phyloP scores from a whole-genome alignment of 1,284 basidiomycete genomes.

The Pseudozyma tsukubaensis region DNA sequence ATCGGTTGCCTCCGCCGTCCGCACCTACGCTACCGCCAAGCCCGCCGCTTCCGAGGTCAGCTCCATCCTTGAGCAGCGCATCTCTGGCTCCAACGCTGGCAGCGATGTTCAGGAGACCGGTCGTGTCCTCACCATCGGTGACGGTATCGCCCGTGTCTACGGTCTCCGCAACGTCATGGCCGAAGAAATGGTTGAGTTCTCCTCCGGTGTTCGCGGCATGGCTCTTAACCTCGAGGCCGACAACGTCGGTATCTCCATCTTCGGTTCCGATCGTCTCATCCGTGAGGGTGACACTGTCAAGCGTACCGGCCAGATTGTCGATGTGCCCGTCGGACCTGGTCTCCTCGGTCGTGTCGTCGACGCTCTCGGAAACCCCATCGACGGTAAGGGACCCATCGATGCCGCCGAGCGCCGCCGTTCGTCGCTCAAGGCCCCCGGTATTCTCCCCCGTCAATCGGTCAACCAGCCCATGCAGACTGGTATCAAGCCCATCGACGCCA shows the following conservation, averaged over 20 bases:
- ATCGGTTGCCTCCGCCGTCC: slow-evolving; percentile 64
- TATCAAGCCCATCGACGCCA: slow-evolving; percentile 99
- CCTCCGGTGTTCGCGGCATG: slow-evolving; percentile 90
- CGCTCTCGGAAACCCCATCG: slow-evolving; percentile 98
- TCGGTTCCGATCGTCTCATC: slow-evolving; percentile 99
- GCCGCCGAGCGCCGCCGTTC: slow-evolving; percentile 92
- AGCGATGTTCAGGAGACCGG: slow-evolving; percentile 98
- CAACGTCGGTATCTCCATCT: slow-evolving; percentile 99
- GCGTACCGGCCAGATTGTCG: slow-evolving; percentile 99
- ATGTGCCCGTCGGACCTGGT: slow-evolving; percentile 95
- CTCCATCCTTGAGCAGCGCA: slow-evolving; percentile 97
- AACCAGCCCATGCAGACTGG: slow-evolving; percentile 99
- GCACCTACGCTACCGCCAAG: slow-evolving; percentile 95
- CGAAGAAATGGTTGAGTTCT: slow-evolving; percentile 99
- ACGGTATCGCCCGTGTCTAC: slow-evolving; percentile 99
- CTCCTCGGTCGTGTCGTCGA: slow-evolving; percentile 98
- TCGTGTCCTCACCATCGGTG: slow-evolving; percentile 98
- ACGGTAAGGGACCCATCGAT: slow-evolving; percentile 97
- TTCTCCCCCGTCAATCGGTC: slow-evolving; percentile 97
- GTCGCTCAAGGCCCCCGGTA: slow-evolving; percentile 97
- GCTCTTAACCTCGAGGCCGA: slow-evolving; percentile 99
- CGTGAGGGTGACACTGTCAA: slow-evolving; percentile 99
- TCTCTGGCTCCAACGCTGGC: slow-evolving; percentile 88
- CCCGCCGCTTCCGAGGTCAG: slow-evolving; percentile 99
- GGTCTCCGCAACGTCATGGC: slow-evolving; percentile 82